Evolutionary conservation across 1,284 basidiomycete genomes (phyloP).

Genomic region (Bondarzewia mesenterica): DNA sequence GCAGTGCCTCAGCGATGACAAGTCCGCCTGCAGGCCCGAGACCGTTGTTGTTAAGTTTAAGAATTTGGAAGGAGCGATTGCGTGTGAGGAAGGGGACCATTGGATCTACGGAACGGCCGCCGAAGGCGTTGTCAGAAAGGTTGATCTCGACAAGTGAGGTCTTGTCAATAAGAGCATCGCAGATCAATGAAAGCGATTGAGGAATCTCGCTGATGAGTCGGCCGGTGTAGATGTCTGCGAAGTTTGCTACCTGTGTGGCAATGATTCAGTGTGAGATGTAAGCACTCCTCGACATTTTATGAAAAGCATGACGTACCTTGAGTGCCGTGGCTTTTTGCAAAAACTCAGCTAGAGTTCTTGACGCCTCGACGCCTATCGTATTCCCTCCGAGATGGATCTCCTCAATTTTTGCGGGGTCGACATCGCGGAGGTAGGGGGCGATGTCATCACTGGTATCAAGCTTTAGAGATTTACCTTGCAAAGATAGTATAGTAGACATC

Average conservation of each 20-base stretch:
- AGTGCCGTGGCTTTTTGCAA: conserved; percentile 65
- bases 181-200: conserved; percentile 80
- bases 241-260: conserved; percentile 74
- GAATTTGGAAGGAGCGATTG: conserved; percentile 73
- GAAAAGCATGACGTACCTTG: conserved; percentile 41
- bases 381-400: conserved; percentile 95
- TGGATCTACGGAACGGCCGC: conserved; percentile 91
- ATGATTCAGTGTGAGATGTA: neutral
- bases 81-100: conserved; percentile 85
- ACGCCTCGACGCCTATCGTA: conserved; percentile 92
- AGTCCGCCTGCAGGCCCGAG: conserved; percentile 89
- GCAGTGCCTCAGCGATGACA: conserved; percentile 81
- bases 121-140: conserved; percentile 95
- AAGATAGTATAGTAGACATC: conserved; percentile 1
- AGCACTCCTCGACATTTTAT: no score
- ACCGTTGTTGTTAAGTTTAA: conserved; percentile 96
- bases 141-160: conserved; percentile 82
- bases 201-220: conserved; percentile 96
- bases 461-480: conserved; percentile 51
- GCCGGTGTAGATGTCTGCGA: conserved; percentile 97
- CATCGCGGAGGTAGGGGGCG: conserved; percentile 63
- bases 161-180: conserved; percentile 79
- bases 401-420: conserved; percentile 64
- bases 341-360: conserved; percentile 77
- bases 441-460: conserved; percentile 78